A percentile compares a stretch with the other conserved stretches of the same genome.
Evolutionary conservation across 495 filamentous ascomycete genomes (phyloP).

Genomic region (Trichoderma reesei): DNA sequence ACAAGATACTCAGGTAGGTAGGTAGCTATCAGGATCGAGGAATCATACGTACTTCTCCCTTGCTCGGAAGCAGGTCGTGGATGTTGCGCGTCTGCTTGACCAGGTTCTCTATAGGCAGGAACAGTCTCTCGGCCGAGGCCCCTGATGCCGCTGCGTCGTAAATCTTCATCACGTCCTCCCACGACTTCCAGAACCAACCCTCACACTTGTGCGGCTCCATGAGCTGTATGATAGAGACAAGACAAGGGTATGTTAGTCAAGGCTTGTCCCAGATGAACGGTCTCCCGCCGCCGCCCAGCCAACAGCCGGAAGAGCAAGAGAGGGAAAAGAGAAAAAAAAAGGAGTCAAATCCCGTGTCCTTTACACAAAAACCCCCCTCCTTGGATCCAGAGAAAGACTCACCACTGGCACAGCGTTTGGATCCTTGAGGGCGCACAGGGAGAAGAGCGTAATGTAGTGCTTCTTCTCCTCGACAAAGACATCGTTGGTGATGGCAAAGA

Average conservation of each 20-base stretch:
- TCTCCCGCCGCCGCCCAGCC: no score
- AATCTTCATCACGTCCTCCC: constrained; percentile 31
- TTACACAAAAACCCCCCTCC: no score
- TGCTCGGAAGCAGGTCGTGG: constrained; percentile 9
- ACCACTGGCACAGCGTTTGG: constrained; percentile 40
- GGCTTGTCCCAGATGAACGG: not conserved
- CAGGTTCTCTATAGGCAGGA: constrained; percentile 47
- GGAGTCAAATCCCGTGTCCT: no score
- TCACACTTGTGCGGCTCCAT: constrained; percentile 59
- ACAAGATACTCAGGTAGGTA: no score
- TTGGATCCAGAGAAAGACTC: constrained; percentile 16
- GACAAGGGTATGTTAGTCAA: not conserved
- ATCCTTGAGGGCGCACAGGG: constrained; percentile 33
- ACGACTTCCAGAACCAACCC: constrained; percentile 51
- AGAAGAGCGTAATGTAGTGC: constrained; percentile 61
- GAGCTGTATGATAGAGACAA: constrained; percentile 24
- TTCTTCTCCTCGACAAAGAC: constrained; percentile 41
- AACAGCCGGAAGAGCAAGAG: no score
- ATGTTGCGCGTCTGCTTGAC: constrained; percentile 35
- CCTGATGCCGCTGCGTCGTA: constrained; percentile 15
- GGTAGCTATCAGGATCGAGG: no score
- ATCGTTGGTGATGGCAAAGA: constrained; percentile 48
- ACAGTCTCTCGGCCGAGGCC: constrained; percentile 30
- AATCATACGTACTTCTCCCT: not conserved
- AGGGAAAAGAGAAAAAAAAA: no score